Percentiles rank a stretch among this genome's conserved stretches.
Conservation (phyloP, 2,329 filamentous ascomycete species). For the Hirsutella thompsonii region DNA sequence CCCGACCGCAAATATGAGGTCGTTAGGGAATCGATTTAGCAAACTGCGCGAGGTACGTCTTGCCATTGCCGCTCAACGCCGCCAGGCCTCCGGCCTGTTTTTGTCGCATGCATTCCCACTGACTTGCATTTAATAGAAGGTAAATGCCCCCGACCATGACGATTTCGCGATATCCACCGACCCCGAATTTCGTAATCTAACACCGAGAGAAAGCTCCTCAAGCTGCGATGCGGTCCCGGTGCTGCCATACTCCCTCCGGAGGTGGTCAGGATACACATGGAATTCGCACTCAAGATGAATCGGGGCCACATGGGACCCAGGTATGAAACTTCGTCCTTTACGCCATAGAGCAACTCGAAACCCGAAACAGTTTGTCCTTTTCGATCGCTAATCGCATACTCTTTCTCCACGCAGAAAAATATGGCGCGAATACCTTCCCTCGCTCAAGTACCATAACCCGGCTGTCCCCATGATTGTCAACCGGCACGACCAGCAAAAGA, state of each 20-base stretch:
- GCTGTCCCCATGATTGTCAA: constrained; percentile 70
- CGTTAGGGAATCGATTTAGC: constrained; percentile 57
- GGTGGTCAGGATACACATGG: constrained; percentile 62
- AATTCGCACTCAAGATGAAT: constrained; percentile 50
- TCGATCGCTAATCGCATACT: too few relatives aligned
- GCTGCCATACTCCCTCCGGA: constrained; percentile 68
- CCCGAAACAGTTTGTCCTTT: too few relatives aligned
- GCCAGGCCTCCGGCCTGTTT: too few relatives aligned
- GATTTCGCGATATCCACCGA: too few relatives aligned
- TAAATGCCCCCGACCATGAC: constrained; percentile 12
- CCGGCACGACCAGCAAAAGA: constrained; percentile 44
- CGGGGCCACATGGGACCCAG: constrained; percentile 61
- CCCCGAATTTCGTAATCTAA: too few relatives aligned
- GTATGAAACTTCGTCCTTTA: constrained; percentile 34
- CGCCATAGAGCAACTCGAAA: too few relatives aligned
- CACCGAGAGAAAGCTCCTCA: constrained; percentile 46
- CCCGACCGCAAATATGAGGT: constrained; percentile 19
- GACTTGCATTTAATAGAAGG: constrained; percentile 22
- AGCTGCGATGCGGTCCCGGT: constrained; percentile 68
- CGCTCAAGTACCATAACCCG: constrained; percentile 92
- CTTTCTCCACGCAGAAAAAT: constrained; percentile 54
- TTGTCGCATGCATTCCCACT: too few relatives aligned
- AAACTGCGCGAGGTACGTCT: constrained; percentile 56
- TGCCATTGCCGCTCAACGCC: neutral
- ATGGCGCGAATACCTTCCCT: constrained; percentile 70